phyloP scores from a whole-genome alignment of 1,284 basidiomycete species.

The Kalmanozyma brasiliensis region DNA sequence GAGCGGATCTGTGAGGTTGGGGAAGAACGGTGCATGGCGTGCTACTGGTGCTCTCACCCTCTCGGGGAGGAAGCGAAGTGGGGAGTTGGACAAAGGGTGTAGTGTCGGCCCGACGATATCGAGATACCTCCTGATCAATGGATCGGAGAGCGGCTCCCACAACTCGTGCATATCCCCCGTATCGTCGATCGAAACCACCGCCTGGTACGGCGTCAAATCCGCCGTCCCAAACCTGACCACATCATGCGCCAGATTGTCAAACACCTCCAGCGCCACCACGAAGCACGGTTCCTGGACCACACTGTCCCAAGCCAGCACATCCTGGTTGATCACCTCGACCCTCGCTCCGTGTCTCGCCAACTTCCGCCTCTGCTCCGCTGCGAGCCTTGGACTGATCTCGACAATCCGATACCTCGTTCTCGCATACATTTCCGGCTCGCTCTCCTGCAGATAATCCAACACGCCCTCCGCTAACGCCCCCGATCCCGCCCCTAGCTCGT shows the following conservation, averaged over 20 bases:
- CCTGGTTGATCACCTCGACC: slow-evolving; percentile 81
- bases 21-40: slow-evolving; percentile 74
- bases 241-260: slow-evolving; percentile 98
- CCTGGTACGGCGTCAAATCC: slow-evolving; percentile 81
- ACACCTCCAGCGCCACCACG: slow-evolving; percentile 92
- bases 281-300: slow-evolving; percentile 86
- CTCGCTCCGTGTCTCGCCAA: slow-evolving; percentile 56
- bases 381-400: slow-evolving; percentile 87
- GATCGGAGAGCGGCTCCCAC: slow-evolving; percentile 86
- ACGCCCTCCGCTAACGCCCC: slow-evolving; percentile 91
- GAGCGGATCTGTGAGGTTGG: slow-evolving; percentile 89
- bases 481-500: slow-evolving; percentile 97
- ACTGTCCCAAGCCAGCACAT: slow-evolving; percentile 84
- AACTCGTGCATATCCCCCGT: slow-evolving; percentile 86
- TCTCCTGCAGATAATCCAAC: slow-evolving; percentile 79
- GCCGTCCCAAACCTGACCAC: slow-evolving; percentile 86
- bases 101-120: slow-evolving; percentile 25
- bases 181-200: slow-evolving; percentile 81
- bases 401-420: slow-evolving; percentile 90
- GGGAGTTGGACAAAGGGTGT: slow-evolving; percentile 52
- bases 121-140: slow-evolving; percentile 78
- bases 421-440: slow-evolving; percentile 90
- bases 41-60: slow-evolving; percentile 55
- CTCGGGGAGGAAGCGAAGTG: slow-evolving; percentile 75
- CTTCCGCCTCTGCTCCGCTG: slow-evolving; percentile 74